These are phyloP conservation scores for Lupinus albus DNA, from an alignment of 306 rosid species.

Conservation along the genomic window DNA sequence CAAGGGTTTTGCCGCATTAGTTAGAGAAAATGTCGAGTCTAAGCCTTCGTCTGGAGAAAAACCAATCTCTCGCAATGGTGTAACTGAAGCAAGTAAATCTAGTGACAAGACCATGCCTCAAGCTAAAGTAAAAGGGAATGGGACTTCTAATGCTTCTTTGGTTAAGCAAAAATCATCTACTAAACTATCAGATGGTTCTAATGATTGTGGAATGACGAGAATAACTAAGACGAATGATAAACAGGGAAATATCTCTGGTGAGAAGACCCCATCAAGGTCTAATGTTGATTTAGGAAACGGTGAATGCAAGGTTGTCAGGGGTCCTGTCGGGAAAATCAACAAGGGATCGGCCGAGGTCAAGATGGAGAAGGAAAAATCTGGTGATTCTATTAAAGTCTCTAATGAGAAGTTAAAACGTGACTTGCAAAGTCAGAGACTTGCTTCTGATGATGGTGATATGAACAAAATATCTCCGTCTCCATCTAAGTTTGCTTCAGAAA, in stretches of 20 bases:
- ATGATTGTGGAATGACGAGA: background rate
- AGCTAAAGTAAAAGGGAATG: slow-evolving; percentile 35
- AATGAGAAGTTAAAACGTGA: slow-evolving; percentile 31
- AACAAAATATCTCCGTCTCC: slow-evolving; percentile 34
- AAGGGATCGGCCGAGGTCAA: slow-evolving; percentile 45
- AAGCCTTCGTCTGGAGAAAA: slow-evolving; percentile 46
- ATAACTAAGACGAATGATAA: background rate
- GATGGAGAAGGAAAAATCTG: slow-evolving; percentile 52
- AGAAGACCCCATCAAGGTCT: slow-evolving; percentile 18
- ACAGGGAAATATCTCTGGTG: background rate
- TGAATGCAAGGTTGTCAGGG: slow-evolving; percentile 36
- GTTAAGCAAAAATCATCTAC: slow-evolving; percentile 42
- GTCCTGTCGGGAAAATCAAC: background rate
- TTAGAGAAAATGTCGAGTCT: slow-evolving; percentile 43
- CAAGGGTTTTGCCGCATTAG: slow-evolving; percentile 36
- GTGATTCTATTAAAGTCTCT: slow-evolving; percentile 40
- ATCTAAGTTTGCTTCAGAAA: slow-evolving; percentile 35
- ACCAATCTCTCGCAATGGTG: slow-evolving; percentile 15
- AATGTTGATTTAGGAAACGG: slow-evolving; percentile 41
- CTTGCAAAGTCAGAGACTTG: slow-evolving; percentile 28
- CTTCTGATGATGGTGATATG: slow-evolving; percentile 31
- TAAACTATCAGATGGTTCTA: slow-evolving; percentile 22
- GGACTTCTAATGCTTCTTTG: slow-evolving; percentile 28
- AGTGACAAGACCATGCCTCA: slow-evolving; percentile 5
- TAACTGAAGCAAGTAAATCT: slow-evolving; percentile 26